A percentile compares a stretch with the other conserved stretches of the same genome.
These are phyloP conservation scores for Penstemon eatonii DNA, from an alignment of 257 asterid genomes.

Conservation along the genomic window DNA sequence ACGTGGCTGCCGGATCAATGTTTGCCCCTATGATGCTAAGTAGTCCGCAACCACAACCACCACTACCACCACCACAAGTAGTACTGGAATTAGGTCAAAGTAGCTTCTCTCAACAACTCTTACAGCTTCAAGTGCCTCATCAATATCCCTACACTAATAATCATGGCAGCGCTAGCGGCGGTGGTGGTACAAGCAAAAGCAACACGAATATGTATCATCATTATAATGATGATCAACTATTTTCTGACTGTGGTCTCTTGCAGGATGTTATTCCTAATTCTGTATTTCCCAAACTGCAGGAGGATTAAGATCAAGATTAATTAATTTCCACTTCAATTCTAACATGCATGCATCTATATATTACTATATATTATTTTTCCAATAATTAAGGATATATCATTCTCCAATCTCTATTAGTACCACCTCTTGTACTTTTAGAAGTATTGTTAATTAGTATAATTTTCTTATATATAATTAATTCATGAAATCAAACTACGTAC, in stretches of 20 bases:
- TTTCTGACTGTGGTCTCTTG: conserved; percentile 37
- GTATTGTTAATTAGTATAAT: no score
- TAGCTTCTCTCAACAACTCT: conserved; percentile 31
- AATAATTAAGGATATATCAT: no score
- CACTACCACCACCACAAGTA: background rate
- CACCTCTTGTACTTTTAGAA: no score
- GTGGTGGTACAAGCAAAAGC: conserved; percentile 13
- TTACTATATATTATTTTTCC: conserved; percentile 15
- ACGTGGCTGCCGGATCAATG: conserved; percentile 30
- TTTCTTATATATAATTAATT: no score
- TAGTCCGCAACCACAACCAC: no score
- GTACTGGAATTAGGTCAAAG: conserved; percentile 19
- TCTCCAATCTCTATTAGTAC: no score
- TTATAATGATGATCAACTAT: conserved; percentile 31
- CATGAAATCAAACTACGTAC: no score
- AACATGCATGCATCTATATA: background rate
- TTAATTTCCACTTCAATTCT: conserved; percentile 6
- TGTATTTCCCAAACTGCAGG: conserved; percentile 31
- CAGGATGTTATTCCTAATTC: conserved; percentile 45
- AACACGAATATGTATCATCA: conserved; percentile 5
- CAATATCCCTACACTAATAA: conserved; percentile 16
- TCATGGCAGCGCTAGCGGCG: conserved; percentile 4
- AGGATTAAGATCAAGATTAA: conserved; percentile 25
- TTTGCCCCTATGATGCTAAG: conserved; percentile 29
- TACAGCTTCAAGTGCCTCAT: conserved; percentile 36